Evolutionary conservation across 345 rosid genomes (phyloP), one percentile per base, ranked within the genome.

Genomic region (Abelmoschus esculentus): DNA sequence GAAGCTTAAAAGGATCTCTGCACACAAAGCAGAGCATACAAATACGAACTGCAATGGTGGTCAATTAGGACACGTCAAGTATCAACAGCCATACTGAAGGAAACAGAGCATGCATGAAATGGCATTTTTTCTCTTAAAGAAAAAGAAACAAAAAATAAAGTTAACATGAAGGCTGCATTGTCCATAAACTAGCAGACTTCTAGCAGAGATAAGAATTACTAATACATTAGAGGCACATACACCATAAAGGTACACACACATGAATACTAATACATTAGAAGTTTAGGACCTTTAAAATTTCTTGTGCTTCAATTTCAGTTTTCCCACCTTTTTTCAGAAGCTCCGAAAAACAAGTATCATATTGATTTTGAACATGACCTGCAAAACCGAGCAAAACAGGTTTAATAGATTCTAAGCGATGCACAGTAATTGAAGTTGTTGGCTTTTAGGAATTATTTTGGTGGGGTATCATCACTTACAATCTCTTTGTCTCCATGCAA

Each of bases 401-500:
- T 65, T 22, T 65, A 46, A 46, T 15, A 26, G 54, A 65, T 65
- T 44, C 69, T 7, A 44, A 65, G 13, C 14, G 3, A 26, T 46
- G 19, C 31, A 26, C 3, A 26, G 26, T 13, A 34, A 26, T 46
- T 1, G 69, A 65, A 46, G 3, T 6, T 22, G 31, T 7, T 34
- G 6, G n/a, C 11, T 63, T 62, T 12, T 62, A 10, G 31, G 17
- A 42, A 19, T 3, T 42, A 19, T 44, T 5, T 44, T 6, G 34
- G 36, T 65, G 36, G 36, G 44, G 46, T 46, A 65, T 46, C 19
- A 46, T 29, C n/a, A 75, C 96, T 82, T 75, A 93, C 98, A 93
- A 44, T 88, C 91, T 56, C 74, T 81, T 72, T 90, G 97, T 83
- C 92, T 93, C 98, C 98, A 93, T 13, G 86, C 83, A 58, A 93